Evolutionary conservation across 1,139 yeast species (phyloP).

Genomic region (Yamadazyma epiphylla): DNA sequence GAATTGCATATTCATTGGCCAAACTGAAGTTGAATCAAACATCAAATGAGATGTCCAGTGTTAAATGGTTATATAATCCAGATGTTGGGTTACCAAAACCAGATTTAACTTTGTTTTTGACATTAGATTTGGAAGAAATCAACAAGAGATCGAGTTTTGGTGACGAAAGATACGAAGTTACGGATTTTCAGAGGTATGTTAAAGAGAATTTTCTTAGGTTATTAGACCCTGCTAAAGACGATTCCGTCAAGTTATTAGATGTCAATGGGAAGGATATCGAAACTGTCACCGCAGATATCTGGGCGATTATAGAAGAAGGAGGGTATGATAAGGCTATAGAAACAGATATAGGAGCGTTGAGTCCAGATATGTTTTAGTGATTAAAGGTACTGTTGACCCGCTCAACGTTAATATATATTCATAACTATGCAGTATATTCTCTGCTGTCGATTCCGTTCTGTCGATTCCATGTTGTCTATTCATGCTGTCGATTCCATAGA

Average conservation of each 20-base stretch:
- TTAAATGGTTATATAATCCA: constrained; percentile 75
- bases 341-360: constrained; percentile 7
- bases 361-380: too few species aligned
- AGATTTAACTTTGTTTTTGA: constrained; percentile 75
- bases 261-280: constrained; percentile 62
- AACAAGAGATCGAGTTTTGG: constrained; percentile 78
- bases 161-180: constrained; percentile 80
- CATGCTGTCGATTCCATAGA: too few species aligned
- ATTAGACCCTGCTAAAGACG: constrained; percentile 28
- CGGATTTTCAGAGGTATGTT: constrained; percentile 69
- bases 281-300: constrained; percentile 41
- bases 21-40: constrained; percentile 31
- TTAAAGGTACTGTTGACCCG: too few species aligned
- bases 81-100: constrained; percentile 88
- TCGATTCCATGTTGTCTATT: too few species aligned
- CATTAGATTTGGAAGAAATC: constrained; percentile 51
- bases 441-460: too few species aligned
- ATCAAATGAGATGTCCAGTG: constrained; percentile 43
- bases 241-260: constrained; percentile 42
- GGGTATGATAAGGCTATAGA: constrained; percentile 7
- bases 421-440: too few species aligned
- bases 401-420: not conserved
- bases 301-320: constrained; percentile 20
- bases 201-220: constrained; percentile 53
- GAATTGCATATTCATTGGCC: constrained; percentile 91